phyloP scores from a whole-genome alignment of 1,284 basidiomycete species.

The Leccinum fuscescens region DNA sequence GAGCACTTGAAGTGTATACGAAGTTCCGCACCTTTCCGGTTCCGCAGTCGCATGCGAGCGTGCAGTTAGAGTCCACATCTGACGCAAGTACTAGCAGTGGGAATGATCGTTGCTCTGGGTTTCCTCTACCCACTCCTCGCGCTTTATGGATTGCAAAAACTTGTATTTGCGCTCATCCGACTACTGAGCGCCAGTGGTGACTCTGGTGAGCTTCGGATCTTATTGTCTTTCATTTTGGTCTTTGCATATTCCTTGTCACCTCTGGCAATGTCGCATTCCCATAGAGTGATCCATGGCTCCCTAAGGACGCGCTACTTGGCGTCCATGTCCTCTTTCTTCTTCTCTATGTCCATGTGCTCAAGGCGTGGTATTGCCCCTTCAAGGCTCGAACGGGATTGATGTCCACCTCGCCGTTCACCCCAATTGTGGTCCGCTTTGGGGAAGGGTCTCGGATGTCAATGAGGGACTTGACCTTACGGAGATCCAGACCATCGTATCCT shows the following conservation, averaged over 20 bases:
- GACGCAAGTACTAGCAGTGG: not conserved
- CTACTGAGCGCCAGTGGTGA: constrained; percentile 11
- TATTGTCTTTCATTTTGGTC: not conserved
- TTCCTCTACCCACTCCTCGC: constrained; percentile 21
- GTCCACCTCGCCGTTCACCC: constrained; percentile 45
- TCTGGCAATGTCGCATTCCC: not conserved
- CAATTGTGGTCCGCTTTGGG: constrained; percentile 39
- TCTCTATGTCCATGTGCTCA: constrained; percentile 13
- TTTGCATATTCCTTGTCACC: not conserved
- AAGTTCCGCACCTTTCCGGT: not conserved
- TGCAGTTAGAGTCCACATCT: not conserved
- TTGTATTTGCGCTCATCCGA: constrained; percentile 11
- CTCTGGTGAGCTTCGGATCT: not conserved
- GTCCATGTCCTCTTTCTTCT: not conserved
- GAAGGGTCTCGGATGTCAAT: constrained; percentile 43
- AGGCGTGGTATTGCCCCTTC: not conserved
- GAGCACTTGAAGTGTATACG: not conserved
- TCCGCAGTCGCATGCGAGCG: not conserved
- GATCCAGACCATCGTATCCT: constrained; percentile 46
- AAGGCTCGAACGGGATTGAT: constrained; percentile 22
- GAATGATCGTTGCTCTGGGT: constrained; percentile 26
- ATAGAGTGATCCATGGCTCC: not conserved
- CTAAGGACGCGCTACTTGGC: not conserved
- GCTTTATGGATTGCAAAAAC: constrained; percentile 18
- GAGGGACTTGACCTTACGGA: constrained; percentile 38